These are phyloP conservation scores for Sporothrix dimorphospora DNA, from an alignment of 2,329 filamentous ascomycete species.

Conservation along the genomic window DNA sequence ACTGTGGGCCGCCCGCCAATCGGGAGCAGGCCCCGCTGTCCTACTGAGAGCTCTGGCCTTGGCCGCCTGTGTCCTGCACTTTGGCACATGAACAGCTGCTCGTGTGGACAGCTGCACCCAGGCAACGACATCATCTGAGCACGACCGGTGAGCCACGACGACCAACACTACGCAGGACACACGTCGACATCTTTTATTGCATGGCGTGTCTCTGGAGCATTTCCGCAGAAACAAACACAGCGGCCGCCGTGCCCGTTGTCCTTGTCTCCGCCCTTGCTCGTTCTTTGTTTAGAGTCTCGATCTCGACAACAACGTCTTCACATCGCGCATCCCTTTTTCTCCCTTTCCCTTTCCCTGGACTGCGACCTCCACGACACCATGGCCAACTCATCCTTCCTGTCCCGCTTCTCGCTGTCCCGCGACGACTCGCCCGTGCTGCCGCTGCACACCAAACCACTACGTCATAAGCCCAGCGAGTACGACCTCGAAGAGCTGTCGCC, in stretches of 20 bases:
- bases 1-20: constrained; percentile 18
- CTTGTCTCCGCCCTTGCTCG: background rate
- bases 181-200: background rate
- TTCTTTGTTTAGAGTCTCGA: background rate
- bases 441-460: constrained; percentile 37
- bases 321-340: background rate
- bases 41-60: constrained; percentile 17
- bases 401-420: constrained; percentile 39
- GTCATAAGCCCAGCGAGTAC: constrained; percentile 42
- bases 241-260: background rate
- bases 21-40: constrained; percentile 4
- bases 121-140: constrained; percentile 18
- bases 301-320: background rate
- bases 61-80: background rate
- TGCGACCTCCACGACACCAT: background rate
- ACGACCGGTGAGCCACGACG: background rate
- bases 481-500: constrained; percentile 42
- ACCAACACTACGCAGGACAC: background rate
- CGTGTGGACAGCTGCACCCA: constrained; percentile 26
- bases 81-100: constrained; percentile 26
- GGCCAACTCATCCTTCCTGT: constrained; percentile 38
- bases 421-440: constrained; percentile 38
- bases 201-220: background rate
- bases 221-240: background rate
- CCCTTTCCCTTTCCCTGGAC: too few relatives aligned